Percentiles rank a stretch among this genome's conserved stretches.
phyloP scores from a whole-genome alignment of 108 stramenopile species.

The Cylindrotheca closterium region DNA sequence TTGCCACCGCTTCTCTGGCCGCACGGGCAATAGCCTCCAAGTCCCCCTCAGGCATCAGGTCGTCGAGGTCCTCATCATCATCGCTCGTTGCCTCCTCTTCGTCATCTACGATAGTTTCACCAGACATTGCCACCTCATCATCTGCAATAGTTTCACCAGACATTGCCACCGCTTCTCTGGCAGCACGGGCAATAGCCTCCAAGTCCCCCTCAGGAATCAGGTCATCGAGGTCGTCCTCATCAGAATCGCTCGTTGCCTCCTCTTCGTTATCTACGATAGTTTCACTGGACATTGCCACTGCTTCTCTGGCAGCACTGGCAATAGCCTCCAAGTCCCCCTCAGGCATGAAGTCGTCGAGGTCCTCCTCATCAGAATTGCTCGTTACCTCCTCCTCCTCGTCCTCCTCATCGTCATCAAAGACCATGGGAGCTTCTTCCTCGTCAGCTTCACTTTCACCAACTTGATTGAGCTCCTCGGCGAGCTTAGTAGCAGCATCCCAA shows the following conservation, averaged over 20 bases:
- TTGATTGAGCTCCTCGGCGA: constrained; percentile 29
- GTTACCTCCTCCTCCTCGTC: constrained; percentile 6
- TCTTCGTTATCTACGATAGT: not conserved
- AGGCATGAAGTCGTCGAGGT: not conserved
- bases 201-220: not conserved
- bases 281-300: constrained; percentile 4
- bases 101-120: no score
- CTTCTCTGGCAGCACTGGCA: constrained; percentile 25
- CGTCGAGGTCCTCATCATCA: constrained; percentile 7
- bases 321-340: constrained; percentile 13
- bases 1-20: constrained; percentile 30
- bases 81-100: no score
- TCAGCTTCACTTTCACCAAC: not conserved
- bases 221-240: constrained; percentile 2
- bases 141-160: not conserved
- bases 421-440: constrained; percentile 8
- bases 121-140: not conserved
- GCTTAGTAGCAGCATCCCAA: constrained; percentile 38
- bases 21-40: constrained; percentile 22
- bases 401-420: constrained; percentile 1
- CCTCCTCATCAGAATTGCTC: constrained; percentile 15
- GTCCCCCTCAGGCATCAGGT: no score
- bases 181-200: no score
- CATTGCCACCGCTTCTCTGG: no score
- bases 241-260: not conserved